A percentile compares a stretch with the other conserved stretches of the same genome.
Evolutionary conservation across 768 basidiomycete species (phyloP).

Genomic region (Pisolithus microcarpus): DNA sequence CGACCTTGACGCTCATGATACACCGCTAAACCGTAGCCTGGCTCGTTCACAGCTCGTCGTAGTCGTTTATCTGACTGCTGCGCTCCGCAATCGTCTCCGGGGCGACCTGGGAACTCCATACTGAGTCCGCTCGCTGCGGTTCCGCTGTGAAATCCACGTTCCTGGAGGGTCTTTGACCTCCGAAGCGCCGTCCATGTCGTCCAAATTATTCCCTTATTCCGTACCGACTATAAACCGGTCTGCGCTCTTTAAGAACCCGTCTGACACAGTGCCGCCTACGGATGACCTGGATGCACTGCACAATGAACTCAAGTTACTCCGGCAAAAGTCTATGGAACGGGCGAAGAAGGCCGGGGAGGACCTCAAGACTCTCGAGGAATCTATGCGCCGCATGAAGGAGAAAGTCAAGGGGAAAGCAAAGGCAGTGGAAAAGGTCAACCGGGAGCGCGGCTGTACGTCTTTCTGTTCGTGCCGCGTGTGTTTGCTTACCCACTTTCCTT

Average conservation of each 20-base stretch:
- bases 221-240: slow-evolving; percentile 48
- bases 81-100: slow-evolving; percentile 11
- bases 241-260: slow-evolving; percentile 51
- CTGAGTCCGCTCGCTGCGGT: slow-evolving; percentile 6
- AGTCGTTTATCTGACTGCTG: slow-evolving; percentile 13
- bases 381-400: slow-evolving; percentile 70
- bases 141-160: slow-evolving; percentile 8
- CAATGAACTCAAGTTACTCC: slow-evolving; percentile 50
- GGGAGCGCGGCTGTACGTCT: slow-evolving; percentile 70
- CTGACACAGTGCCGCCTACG: slow-evolving; percentile 61
- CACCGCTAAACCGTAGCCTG: slow-evolving; percentile 19
- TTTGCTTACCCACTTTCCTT: slow-evolving; percentile 7
- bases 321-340: slow-evolving; percentile 50
- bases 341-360: slow-evolving; percentile 72
- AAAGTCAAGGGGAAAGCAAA: slow-evolving; percentile 67
- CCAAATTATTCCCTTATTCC: slow-evolving; percentile 47
- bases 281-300: slow-evolving; percentile 67
- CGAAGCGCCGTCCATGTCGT: slow-evolving; percentile 45
- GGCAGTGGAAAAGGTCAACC: slow-evolving; percentile 63
- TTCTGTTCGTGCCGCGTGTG: slow-evolving; percentile 8
- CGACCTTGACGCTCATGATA: slow-evolving; percentile 21
- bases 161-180: slow-evolving; percentile 10
- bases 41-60: slow-evolving; percentile 19
- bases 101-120: slow-evolving; percentile 7
- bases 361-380: slow-evolving; percentile 66